Evolutionary conservation across 2,329 filamentous ascomycete genomes (phyloP).

Genomic region (Magnaporthiopsis incrustans): DNA sequence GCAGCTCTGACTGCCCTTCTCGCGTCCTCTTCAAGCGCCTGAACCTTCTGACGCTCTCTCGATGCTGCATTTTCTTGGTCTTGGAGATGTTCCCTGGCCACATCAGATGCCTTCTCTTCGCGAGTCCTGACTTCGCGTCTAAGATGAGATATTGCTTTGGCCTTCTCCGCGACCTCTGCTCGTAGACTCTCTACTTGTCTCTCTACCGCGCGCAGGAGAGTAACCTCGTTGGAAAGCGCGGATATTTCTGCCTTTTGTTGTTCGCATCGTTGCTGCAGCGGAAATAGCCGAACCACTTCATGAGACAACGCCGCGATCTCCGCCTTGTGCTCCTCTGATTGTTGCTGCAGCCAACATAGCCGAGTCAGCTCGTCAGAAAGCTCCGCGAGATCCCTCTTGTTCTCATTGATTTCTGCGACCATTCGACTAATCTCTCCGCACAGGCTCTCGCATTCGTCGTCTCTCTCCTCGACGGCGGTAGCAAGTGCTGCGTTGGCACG

Average conservation of each 20-base stretch:
- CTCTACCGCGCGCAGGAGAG: neutral
- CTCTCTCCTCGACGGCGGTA: slow-evolving; percentile 6
- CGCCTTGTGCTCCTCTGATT: neutral
- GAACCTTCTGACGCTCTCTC: neutral
- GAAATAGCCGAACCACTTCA: neutral
- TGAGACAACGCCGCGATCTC: neutral
- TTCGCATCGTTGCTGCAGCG: neutral
- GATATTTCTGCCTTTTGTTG: neutral
- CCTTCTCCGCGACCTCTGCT: neutral
- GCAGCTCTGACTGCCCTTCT: neutral
- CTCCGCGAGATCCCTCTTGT: neutral
- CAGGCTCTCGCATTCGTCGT: slow-evolving; percentile 5
- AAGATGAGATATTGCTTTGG: neutral
- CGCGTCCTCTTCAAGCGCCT: neutral
- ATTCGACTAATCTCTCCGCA: slow-evolving; percentile 7
- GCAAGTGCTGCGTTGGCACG: neutral
- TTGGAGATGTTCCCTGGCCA: neutral
- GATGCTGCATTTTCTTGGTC: neutral
- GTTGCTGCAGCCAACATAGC: neutral
- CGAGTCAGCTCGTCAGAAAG: neutral
- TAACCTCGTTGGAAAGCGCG: neutral
- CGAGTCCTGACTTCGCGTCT: neutral
- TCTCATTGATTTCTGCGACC: neutral
- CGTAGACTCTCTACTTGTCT: neutral
- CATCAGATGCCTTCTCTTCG: neutral